phyloP scores from a whole-genome alignment of 345 rosid species.

The Boechera divaricarpa region DNA sequence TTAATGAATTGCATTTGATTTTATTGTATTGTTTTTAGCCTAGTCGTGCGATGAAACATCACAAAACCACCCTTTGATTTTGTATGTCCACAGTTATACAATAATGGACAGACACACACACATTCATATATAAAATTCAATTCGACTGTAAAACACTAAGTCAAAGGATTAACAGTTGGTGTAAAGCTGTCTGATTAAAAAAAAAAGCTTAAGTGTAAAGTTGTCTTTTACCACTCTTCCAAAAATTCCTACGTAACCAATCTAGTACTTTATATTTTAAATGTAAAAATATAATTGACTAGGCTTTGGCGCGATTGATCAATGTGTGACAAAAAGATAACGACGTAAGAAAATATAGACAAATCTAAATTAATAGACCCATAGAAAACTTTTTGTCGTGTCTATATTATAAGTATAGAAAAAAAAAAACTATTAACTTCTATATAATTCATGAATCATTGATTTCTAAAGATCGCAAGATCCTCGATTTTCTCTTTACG shows the following conservation, averaged over 20 bases:
- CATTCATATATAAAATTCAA: background rate
- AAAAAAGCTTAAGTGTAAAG: background rate
- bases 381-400: background rate
- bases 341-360: background rate
- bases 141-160: constrained; percentile 31
- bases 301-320: background rate
- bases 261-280: background rate
- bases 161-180: constrained; percentile 34
- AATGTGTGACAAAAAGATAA: background rate
- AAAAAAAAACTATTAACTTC: background rate
- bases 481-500: background rate
- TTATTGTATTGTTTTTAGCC: constrained; percentile 16
- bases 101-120: constrained; percentile 1
- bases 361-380: constrained; percentile 5
- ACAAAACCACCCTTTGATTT: background rate
- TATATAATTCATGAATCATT: constrained; percentile 22
- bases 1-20: background rate
- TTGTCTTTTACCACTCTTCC: constrained; percentile 39
- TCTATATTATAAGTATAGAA: constrained; percentile 11
- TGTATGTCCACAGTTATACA: constrained; percentile 17
- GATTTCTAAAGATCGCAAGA: background rate
- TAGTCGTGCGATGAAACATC: constrained; percentile 37
- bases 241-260: background rate
- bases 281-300: background rate
- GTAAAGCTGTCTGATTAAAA: constrained; percentile 14